Conservation (phyloP, 768 basidiomycete species). For the Mrakia gelida region DNA sequence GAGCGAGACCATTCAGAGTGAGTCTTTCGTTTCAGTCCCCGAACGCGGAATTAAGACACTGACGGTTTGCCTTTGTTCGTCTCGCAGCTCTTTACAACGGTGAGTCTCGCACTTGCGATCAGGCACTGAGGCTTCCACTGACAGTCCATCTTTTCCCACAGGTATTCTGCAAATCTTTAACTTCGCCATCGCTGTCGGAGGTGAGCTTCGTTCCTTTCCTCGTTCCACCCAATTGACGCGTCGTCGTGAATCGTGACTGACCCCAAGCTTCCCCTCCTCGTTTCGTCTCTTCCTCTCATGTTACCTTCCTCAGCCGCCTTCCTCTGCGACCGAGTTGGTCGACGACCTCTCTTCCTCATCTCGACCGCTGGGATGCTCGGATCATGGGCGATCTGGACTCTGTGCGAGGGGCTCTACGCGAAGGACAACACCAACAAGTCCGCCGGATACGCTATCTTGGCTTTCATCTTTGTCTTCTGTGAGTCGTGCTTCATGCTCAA, state of each 20-base stretch:
- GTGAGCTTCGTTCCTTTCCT: too few species aligned
- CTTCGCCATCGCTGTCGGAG: constrained; percentile 46
- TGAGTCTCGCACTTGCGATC: background rate
- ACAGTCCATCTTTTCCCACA: too few species aligned
- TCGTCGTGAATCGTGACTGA: too few species aligned
- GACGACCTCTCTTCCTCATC: constrained; percentile 62
- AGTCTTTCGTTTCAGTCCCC: constrained; percentile 48
- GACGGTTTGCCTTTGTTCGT: background rate
- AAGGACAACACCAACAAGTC: constrained; percentile 39
- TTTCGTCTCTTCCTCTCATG: too few species aligned
- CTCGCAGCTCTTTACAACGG: constrained; percentile 20
- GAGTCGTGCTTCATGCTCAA: constrained; percentile 46
- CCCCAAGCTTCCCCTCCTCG: too few species aligned
- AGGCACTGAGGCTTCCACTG: too few species aligned
- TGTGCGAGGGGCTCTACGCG: constrained; percentile 51
- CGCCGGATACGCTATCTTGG: constrained; percentile 37
- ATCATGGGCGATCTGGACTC: constrained; percentile 55
- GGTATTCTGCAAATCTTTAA: constrained; percentile 63
- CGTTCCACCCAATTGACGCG: too few species aligned
- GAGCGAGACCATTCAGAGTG: constrained; percentile 47
- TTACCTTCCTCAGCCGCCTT: constrained; percentile 50
- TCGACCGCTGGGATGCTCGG: constrained; percentile 53
- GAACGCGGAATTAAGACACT: constrained; percentile 49
- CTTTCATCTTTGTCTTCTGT: constrained; percentile 16
- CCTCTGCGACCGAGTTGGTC: constrained; percentile 63